These are phyloP conservation scores for Petasospora rhodanensis DNA, from an alignment of 1,139 yeast genomes.

Conservation along the genomic window DNA sequence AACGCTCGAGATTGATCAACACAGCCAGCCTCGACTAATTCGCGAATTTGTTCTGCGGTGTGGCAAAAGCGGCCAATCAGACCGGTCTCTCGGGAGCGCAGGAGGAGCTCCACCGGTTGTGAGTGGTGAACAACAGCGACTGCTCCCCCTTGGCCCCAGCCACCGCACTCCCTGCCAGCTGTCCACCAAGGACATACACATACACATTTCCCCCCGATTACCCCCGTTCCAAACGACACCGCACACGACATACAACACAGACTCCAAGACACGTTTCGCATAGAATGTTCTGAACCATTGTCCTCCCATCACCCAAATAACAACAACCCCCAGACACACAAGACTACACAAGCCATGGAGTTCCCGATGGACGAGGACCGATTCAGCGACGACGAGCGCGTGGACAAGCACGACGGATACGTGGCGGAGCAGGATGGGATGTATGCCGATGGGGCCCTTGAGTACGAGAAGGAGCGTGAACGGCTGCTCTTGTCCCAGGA, in stretches of 20 bases:
- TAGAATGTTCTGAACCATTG: too few relatives aligned
- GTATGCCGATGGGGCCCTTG: neutral
- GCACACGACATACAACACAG: neutral
- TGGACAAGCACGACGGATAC: conserved; percentile 4
- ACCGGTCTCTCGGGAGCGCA: too few relatives aligned
- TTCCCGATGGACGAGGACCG: conserved; percentile 6
- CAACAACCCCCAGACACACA: neutral
- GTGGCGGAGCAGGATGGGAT: conserved; percentile 1
- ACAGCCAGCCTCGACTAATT: too few relatives aligned
- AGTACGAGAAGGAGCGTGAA: neutral
- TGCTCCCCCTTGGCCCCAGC: too few relatives aligned
- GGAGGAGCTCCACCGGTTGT: too few relatives aligned
- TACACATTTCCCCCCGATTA: too few relatives aligned
- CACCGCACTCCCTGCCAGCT: too few relatives aligned
- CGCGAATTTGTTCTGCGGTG: too few relatives aligned
- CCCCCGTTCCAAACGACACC: neutral
- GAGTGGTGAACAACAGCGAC: too few relatives aligned
- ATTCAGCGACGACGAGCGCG: conserved; percentile 7
- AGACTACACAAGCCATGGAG: conserved; percentile 3
- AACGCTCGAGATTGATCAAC: too few relatives aligned
- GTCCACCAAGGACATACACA: too few relatives aligned
- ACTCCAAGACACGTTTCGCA: neutral
- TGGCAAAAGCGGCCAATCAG: too few relatives aligned
- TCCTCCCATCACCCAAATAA: neutral
- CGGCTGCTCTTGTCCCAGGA: neutral